Percentiles rank a stretch among this genome's conserved stretches.
phyloP scores from a whole-genome alignment of 2,329 filamentous ascomycete species.

The Sordariomycetes sp. region DNA sequence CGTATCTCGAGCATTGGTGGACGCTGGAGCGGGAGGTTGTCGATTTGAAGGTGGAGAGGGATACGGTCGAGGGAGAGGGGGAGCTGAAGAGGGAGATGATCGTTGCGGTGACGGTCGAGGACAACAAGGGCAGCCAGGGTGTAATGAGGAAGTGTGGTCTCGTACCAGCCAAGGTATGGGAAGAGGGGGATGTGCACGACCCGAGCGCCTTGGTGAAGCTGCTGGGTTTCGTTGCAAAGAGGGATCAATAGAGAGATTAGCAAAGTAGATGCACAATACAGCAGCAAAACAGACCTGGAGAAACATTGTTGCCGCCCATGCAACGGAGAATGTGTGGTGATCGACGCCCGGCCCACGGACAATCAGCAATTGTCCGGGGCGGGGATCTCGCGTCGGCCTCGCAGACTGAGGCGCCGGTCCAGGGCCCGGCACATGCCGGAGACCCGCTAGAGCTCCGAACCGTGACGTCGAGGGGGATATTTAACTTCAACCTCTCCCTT shows the following conservation, averaged over 20 bases:
- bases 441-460: no score
- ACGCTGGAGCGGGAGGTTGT: conserved; percentile 34
- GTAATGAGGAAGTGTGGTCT: conserved; percentile 51
- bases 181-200: conserved; percentile 14
- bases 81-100: conserved; percentile 28
- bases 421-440: no score
- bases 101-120: conserved; percentile 34
- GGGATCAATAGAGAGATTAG: neutral
- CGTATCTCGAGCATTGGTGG: conserved; percentile 36
- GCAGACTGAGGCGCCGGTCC: no score
- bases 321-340: no score
- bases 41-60: conserved; percentile 31
- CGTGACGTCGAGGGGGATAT: no score
- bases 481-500: no score
- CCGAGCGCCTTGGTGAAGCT: conserved; percentile 9
- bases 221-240: conserved; percentile 13
- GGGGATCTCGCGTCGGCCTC: no score
- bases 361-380: no score
- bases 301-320: no score
- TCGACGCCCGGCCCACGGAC: no score
- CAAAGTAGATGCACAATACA: neutral
- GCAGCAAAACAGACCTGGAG: neutral
- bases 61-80: conserved; percentile 19
- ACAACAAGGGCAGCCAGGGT: conserved; percentile 43
- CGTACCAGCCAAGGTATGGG: conserved; percentile 30